Base-by-base conservation (phyloP, 768 basidiomycete species). In the Russula dissimulans region DNA sequence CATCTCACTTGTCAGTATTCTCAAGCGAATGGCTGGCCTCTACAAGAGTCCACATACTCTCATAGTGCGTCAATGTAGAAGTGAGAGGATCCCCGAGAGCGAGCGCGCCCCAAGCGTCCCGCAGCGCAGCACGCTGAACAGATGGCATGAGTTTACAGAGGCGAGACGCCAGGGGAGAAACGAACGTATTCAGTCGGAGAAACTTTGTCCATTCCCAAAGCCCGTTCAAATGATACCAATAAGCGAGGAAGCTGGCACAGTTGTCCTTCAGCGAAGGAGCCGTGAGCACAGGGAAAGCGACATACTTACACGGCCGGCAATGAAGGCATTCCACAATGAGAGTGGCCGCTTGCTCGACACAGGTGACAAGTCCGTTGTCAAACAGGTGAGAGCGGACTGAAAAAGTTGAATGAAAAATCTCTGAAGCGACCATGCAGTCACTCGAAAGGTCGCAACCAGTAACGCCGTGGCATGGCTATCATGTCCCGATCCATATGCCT, bases 341-440 rank as follows among this genome's bases (percentile, higher is more conserved):
- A 70, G 63, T 55, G 72, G 59, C 67, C 71, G 63, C 65, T 73
- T 63, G 56, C 70, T 62, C 50, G 68, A 62, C 5, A 67, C 68
- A 56, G 57, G 73, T 2, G 74, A 67, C 14, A 72, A 67, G 53
- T 71, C 79, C 68, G 87, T 83, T 1, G 81, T 76, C 22, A 90
- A 73, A 65, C 82, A 86, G 7, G 78, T 79, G 61, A 87, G 73
- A 4, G 85, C 81, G 3, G 86, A 77, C 18, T 84, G 73, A 32
- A 90, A 72, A 47, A 89, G 69, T 65, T 89, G 89, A 0, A 81
- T 84, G 61, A 84, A 86, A 68, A 86, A 89, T 22, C 79, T 79
- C 2, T 76, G 74, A 18, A 85, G 78, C 18, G 84, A 73, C 82
- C 84, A 84, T 14, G 81, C 80, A 12, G 79, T 81, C 79, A 81